Conservation (phyloP, 352 stramenopile species). For the Globisporangium canariense region DNA sequence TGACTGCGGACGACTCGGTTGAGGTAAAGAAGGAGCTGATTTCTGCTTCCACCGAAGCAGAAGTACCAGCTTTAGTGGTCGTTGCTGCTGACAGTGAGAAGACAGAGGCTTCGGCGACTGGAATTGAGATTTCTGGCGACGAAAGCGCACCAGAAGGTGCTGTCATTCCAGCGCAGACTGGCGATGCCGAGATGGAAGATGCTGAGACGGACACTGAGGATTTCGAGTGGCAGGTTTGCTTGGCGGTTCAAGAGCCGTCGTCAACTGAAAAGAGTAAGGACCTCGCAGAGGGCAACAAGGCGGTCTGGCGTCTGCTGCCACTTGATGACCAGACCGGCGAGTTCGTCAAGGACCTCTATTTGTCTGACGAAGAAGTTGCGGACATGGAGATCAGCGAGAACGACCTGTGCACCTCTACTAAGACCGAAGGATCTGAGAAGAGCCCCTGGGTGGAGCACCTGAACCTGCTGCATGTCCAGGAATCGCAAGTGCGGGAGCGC, state of each 20-base stretch:
- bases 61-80: conserved; percentile 9
- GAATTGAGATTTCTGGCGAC: conserved; percentile 7
- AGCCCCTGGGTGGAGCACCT: conserved; percentile 54
- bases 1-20: conserved; percentile 5
- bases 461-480: conserved; percentile 45
- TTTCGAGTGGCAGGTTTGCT: conserved; percentile 47
- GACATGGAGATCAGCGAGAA: conserved; percentile 66
- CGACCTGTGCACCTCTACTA: conserved; percentile 48
- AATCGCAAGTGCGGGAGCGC: conserved; percentile 46
- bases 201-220: conserved; percentile 9
- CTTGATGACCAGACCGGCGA: conserved; percentile 44
- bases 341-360: conserved; percentile 50
- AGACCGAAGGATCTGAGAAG: conserved; percentile 18
- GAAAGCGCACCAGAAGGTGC: conserved; percentile 1
- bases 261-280: conserved; percentile 10
- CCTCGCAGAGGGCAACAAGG: not conserved
- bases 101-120: conserved; percentile 9
- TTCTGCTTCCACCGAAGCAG: not conserved
- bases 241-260: conserved; percentile 31
- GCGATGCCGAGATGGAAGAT: conserved; percentile 24
- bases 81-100: conserved; percentile 13
- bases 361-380: conserved; percentile 53
- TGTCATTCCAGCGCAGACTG: not conserved
- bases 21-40: conserved; percentile 25
- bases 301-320: conserved; percentile 53